A percentile compares a stretch with the other conserved stretches of the same genome.
Evolutionary conservation across 768 basidiomycete species (phyloP).

Genomic region (Hypholoma fasciculare): DNA sequence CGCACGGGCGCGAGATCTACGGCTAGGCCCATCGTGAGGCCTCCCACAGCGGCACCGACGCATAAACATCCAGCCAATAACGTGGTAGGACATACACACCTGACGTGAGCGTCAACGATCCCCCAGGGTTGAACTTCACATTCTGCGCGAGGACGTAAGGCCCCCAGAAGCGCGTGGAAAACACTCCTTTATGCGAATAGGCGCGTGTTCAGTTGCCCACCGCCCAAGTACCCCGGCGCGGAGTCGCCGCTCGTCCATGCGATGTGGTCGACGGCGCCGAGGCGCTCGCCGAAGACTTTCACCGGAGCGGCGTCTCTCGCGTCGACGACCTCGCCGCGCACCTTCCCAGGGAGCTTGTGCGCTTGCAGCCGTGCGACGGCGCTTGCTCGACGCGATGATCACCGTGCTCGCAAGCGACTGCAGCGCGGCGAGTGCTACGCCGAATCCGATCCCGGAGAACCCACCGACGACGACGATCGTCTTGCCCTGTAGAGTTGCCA

Average conservation of each 20-base stretch:
- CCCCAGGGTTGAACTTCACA: background rate
- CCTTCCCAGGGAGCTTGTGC: background rate
- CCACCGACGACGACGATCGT: background rate
- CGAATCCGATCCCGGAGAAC: background rate
- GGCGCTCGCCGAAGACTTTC: background rate
- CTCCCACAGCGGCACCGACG: background rate
- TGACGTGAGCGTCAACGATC: slow-evolving; percentile 3
- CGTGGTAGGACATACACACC: background rate
- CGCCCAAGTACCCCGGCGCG: background rate
- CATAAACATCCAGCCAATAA: too few relatives aligned
- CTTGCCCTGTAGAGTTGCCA: background rate
- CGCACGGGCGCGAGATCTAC: slow-evolving; percentile 7
- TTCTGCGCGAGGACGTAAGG: slow-evolving; percentile 1
- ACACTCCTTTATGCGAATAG: background rate
- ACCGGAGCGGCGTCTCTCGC: background rate
- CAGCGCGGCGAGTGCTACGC: background rate
- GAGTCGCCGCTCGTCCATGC: slow-evolving; percentile 2
- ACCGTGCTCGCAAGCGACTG: background rate
- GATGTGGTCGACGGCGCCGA: background rate
- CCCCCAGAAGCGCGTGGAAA: slow-evolving; percentile 3
- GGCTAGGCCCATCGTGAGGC: background rate
- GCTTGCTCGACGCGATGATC: background rate
- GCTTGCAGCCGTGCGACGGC: background rate
- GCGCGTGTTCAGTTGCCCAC: background rate
- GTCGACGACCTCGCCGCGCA: slow-evolving; percentile 1